These are phyloP conservation scores for Phytophthora ramorum DNA, from an alignment of 352 stramenopile genomes.

Conservation along the genomic window DNA sequence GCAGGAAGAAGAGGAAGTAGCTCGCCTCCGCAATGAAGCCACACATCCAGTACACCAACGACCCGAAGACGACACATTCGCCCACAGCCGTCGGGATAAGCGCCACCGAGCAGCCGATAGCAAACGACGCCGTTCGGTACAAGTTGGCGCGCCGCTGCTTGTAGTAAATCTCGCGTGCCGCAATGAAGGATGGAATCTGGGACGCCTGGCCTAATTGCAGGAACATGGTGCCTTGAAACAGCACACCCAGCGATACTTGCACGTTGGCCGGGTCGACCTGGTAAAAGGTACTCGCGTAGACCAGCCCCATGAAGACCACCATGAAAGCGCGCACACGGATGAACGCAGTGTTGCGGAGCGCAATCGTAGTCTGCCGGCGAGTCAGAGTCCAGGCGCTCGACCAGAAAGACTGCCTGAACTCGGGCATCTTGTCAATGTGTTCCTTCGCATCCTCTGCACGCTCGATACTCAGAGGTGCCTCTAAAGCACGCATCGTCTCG, in stretches of 20 bases:
- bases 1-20: constrained; percentile 27
- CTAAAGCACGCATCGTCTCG: constrained; percentile 66
- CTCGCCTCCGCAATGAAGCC: constrained; percentile 44
- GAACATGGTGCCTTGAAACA: constrained; percentile 76
- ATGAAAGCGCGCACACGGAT: constrained; percentile 22
- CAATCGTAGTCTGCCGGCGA: constrained; percentile 53
- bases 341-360: constrained; percentile 28
- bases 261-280: constrained; percentile 23
- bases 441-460: constrained; percentile 3
- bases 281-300: constrained; percentile 37
- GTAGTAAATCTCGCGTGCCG: constrained; percentile 61
- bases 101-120: constrained; percentile 36
- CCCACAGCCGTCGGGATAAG: constrained; percentile 35
- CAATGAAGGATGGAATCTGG: constrained; percentile 68
- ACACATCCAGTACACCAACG: constrained; percentile 81
- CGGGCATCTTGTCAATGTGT: constrained; percentile 60
- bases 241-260: constrained; percentile 53
- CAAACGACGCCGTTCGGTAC: constrained; percentile 62
- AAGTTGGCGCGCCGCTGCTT: constrained; percentile 74
- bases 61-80: constrained; percentile 72
- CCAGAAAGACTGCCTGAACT: constrained; percentile 50
- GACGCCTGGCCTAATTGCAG: constrained; percentile 58
- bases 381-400: constrained; percentile 43
- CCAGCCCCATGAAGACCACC: constrained; percentile 28
- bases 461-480: constrained; percentile 15